A percentile compares a stretch with the other conserved stretches of the same genome.
Conservation (phyloP, 2,329 filamentous ascomycete species). For the Pseudogymnoascus sp. region DNA sequence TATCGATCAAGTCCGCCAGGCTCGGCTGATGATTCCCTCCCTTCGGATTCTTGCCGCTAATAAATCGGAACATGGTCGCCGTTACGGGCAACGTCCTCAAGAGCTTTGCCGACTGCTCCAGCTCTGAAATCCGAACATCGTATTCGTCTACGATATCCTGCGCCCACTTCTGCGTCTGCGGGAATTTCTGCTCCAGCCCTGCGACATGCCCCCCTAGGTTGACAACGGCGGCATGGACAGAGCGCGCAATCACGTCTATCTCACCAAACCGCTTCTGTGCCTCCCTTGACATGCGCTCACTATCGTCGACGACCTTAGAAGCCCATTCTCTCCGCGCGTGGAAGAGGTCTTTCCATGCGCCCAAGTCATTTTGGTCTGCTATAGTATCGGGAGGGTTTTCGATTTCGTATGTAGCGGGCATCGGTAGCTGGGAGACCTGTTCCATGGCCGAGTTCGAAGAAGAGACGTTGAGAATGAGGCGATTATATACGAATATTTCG, state of each 20-base stretch:
- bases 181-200: constrained; percentile 62
- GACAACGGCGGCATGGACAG: constrained; percentile 74
- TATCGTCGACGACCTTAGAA: constrained; percentile 60
- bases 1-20: constrained; percentile 69
- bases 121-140: constrained; percentile 52
- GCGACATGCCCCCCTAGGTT: constrained; percentile 74
- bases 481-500: constrained; percentile 90
- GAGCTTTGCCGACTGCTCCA: constrained; percentile 62
- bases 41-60: constrained; percentile 44
- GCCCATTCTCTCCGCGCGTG: constrained; percentile 77
- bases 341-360: constrained; percentile 85
- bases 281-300: constrained; percentile 54
- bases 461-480: constrained; percentile 54
- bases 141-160: constrained; percentile 62
- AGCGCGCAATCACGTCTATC: constrained; percentile 69
- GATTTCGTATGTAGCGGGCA: constrained; percentile 48
- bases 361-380: constrained; percentile 68
- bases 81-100: constrained; percentile 59
- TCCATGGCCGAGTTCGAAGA: constrained; percentile 39
- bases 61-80: constrained; percentile 57
- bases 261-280: constrained; percentile 62
- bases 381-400: constrained; percentile 76
- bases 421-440: constrained; percentile 41
- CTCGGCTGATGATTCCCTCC: constrained; percentile 46
- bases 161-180: constrained; percentile 65